Base-by-base conservation (phyloP, 352 stramenopile species). In the Globisporangium alternatum region DNA sequence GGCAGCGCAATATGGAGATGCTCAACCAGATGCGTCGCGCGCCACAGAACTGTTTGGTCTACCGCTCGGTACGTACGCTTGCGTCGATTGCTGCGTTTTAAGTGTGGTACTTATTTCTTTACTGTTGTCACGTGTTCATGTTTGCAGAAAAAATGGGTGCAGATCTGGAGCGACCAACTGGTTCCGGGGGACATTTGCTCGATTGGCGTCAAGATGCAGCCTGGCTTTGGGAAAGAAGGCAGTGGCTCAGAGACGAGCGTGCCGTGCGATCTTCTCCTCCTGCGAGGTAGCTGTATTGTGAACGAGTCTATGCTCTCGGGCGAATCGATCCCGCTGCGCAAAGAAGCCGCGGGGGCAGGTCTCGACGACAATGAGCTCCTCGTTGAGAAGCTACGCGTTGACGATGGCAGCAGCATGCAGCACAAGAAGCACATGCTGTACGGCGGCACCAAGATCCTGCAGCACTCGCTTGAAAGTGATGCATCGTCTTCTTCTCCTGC, bases 271-370 rank as follows among this genome's bases (percentile, higher is more conserved):
- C 61, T 97, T 33, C 67, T 99, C 19, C 67, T 99, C 15, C 66
- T 99, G 17, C 69, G 75, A n/a, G 96, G 97, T 19, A 81, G 70
- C 41, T 95, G 84, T 60, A 89, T 99, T 19, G 91, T 98, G 9
- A 98, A 98, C 76, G 97, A 99, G 77, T 95, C 97, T 12, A 97
- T 98, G 80, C 80, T 99, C 22, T 98, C 97, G 6, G 97, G 97
- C 41, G 97, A 99, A 72, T 98, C 86, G 7, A 80, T 98, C 13
- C 94, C 95, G 6, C 82, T 99, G 67, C 77, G 95, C 7, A 99
- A 99, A 68, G 90, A 97, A 68, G 77, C 66, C 3, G 56, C 91
- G 1, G 51, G 41, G 5, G 13, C 31, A 6, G 54, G 52, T 15
- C 10, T 69, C 45, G 48, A 72, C 35, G 59, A 54, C 19, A 51